Evolutionary conservation across 805 yeast species (phyloP).

Genomic region (Nakazawaea molendinolei): DNA sequence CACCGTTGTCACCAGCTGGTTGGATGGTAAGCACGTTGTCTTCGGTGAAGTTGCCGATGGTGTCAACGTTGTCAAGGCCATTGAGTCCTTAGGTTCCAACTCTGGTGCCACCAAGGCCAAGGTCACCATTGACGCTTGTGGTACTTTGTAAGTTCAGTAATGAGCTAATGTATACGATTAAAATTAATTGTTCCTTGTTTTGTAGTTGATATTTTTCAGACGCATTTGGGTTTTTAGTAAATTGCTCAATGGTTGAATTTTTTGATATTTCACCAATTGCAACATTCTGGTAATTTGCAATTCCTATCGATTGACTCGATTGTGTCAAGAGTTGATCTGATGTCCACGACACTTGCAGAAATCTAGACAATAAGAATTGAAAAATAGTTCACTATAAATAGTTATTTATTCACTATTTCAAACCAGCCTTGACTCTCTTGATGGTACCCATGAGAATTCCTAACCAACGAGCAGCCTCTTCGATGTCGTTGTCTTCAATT

Average conservation of each 20-base stretch:
- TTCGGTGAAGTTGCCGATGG: constrained; percentile 91
- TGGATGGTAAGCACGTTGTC: constrained; percentile 92
- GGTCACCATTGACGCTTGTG: constrained; percentile 48
- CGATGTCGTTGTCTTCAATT: constrained; percentile 37
- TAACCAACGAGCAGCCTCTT: constrained; percentile 32
- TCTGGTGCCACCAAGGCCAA: constrained; percentile 40
- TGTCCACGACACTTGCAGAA: too few species aligned
- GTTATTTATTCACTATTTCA: too few species aligned
- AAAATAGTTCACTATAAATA: too few species aligned
- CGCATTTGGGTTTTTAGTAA: too few species aligned
- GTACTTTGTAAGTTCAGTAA: constrained; percentile 41
- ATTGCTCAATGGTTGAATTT: too few species aligned
- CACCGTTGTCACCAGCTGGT: constrained; percentile 81
- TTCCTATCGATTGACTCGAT: too few species aligned
- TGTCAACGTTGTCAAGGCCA: constrained; percentile 74
- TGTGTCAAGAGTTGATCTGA: too few species aligned
- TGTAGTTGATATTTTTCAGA: too few species aligned
- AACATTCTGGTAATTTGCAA: too few species aligned
- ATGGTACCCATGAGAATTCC: constrained; percentile 20
- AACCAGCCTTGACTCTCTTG: constrained; percentile 5
- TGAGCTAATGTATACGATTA: neutral
- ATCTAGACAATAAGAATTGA: too few species aligned
- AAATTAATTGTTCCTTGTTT: neutral
- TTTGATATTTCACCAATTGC: too few species aligned
- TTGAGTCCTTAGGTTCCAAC: constrained; percentile 57